A percentile compares a stretch with the other conserved stretches of the same genome.
Conservation (phyloP, 2,329 filamentous ascomycete genomes). For the Fusarium subtropicale region DNA sequence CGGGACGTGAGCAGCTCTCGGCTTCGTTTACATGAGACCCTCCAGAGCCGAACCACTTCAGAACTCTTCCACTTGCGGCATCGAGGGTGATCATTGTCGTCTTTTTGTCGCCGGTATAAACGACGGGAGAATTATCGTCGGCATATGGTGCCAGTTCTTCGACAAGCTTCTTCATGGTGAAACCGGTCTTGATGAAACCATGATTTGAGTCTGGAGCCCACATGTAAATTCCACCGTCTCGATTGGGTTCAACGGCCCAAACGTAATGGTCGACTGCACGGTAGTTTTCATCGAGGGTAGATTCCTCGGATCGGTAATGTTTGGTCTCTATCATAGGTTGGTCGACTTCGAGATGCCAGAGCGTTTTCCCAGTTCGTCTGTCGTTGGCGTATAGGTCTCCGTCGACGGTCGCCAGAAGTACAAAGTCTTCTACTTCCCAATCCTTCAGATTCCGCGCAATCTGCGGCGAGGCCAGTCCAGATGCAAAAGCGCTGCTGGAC, state of each 20-base stretch:
- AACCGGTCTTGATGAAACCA: constrained; percentile 73
- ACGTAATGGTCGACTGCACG: constrained; percentile 84
- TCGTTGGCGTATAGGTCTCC: constrained; percentile 94
- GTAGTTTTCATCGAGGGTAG: constrained; percentile 68
- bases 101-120: constrained; percentile 92
- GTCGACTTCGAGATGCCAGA: constrained; percentile 87
- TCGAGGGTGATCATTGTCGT: constrained; percentile 91
- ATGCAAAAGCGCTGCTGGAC: constrained; percentile 67
- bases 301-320: constrained; percentile 79
- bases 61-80: constrained; percentile 82
- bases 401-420: constrained; percentile 99
- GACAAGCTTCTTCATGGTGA: constrained; percentile 88
- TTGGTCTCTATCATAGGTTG: constrained; percentile 91
- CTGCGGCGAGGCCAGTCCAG: constrained; percentile 83
- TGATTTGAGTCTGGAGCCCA: constrained; percentile 74
- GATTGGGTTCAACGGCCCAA: constrained; percentile 94
- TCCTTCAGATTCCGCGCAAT: constrained; percentile 97
- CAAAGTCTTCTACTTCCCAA: constrained; percentile 99
- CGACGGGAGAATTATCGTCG: constrained; percentile 78
- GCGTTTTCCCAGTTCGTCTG: constrained; percentile 83
- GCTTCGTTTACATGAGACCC: constrained; percentile 76
- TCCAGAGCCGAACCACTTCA: constrained; percentile 84
- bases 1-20: constrained; percentile 79
- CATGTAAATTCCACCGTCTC: constrained; percentile 87
- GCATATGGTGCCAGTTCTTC: constrained; percentile 83